Evolutionary conservation across 148 eudicot species (phyloP), one percentile per base, ranked within the genome.

Genomic region (Chenopodium formosanum): DNA sequence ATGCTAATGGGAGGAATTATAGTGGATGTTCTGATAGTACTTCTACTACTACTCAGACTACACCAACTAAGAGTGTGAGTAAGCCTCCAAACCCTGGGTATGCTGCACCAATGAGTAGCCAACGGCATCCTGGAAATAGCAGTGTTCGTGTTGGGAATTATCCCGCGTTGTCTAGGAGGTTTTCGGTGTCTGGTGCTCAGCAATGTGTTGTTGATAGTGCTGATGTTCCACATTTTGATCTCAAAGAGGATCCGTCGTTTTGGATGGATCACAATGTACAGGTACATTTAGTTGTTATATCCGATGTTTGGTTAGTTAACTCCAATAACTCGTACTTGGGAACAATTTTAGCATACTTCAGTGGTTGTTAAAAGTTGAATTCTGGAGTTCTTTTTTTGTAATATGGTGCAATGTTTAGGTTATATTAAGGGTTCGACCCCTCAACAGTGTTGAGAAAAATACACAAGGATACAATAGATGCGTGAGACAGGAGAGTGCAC

Each of bases 181-280:
- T 88, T 70, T 92, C 94, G 3, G 85, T 85, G 52, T 71, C 86
- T 34, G 84, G 83, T 87, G 86, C 78, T 10, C 82, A 77, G 6
- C 70, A 81, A 1, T 74, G 78, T 71, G 84, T 83, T 76, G 88
- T 94, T 73, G 89, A 91, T 86, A 82, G 92, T 0, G 88, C 81
- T 74, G 93, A 96, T 46, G 97, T 94, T 71, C 90, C 98, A 17
- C 93, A 92, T 90, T 97, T 92, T 87, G 97, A 91, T 78, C 94
- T 97, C 63, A 94, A 91, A 80, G 99, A 97, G 81, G 92, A 97
- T 87, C 91, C 99, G 71, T 89, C 95, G 4, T 97, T 97, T 86
- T 97, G 99, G 99, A 90, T 94, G 93, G 97, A 97, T 84, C 99
- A 94, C 86, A 94, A 90, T 88, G 94, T 97, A 52, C 99, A 97